A percentile compares a stretch with the other conserved stretches of the same genome.
Conservation (phyloP, 257 asterid genomes). For the Lycium barbarum region DNA sequence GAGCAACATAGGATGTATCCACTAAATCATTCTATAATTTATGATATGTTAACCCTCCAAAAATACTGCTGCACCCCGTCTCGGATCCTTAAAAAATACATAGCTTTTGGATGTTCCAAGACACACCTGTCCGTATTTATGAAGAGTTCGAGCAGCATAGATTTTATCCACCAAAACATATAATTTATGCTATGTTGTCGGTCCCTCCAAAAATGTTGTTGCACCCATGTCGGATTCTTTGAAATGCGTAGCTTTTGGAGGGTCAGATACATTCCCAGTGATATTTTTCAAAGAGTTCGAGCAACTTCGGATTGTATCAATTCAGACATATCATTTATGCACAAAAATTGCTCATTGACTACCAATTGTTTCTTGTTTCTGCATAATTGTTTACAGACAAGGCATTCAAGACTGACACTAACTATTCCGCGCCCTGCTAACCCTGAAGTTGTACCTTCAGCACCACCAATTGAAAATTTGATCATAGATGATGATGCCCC, state of each 20-base stretch:
- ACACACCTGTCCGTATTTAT: too few relatives aligned
- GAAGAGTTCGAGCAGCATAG: too few relatives aligned
- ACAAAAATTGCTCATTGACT: neutral
- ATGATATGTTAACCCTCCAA: too few relatives aligned
- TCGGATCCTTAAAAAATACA: too few relatives aligned
- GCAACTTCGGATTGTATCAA: neutral
- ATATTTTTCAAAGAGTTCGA: neutral
- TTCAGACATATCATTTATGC: neutral
- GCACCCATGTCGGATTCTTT: neutral
- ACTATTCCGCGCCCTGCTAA: neutral
- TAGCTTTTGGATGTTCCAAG: too few relatives aligned
- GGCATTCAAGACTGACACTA: neutral
- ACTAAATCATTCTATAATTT: too few relatives aligned
- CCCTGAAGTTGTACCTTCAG: neutral
- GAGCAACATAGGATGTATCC: too few relatives aligned
- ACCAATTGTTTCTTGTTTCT: neutral
- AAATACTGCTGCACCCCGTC: too few relatives aligned
- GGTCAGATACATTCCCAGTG: neutral
- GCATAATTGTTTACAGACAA: neutral
- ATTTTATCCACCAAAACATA: too few relatives aligned
- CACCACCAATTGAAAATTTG: slow-evolving; percentile 23
- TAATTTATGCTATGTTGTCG: neutral
- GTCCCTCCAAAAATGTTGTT: neutral
- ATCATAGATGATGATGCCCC: neutral
- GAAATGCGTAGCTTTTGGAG: too few relatives aligned